Evolutionary conservation across 2,329 filamentous ascomycete species (phyloP).

Genomic region (Leptodontidium sp.): DNA sequence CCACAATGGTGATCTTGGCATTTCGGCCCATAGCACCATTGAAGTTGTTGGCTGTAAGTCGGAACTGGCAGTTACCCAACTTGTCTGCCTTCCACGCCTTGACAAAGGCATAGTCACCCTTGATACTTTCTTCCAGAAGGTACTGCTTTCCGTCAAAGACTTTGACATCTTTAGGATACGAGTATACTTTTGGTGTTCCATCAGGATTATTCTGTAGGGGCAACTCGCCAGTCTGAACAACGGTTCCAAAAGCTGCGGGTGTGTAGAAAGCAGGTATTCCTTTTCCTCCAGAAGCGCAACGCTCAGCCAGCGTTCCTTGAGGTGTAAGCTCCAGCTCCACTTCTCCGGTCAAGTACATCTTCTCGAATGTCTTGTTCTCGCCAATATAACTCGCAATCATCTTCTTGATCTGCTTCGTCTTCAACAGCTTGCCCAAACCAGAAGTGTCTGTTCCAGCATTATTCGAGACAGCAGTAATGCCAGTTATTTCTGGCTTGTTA

Average conservation of each 20-base stretch:
- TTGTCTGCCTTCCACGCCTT: constrained; percentile 94
- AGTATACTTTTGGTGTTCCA: constrained; percentile 77
- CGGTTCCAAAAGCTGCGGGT: constrained; percentile 83
- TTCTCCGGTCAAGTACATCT: constrained; percentile 87
- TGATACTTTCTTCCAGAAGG: constrained; percentile 87
- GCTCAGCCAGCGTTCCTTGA: constrained; percentile 89
- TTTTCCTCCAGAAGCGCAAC: constrained; percentile 85
- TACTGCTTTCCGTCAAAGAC: constrained; percentile 92
- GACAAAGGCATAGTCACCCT: constrained; percentile 90
- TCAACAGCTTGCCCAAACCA: constrained; percentile 80
- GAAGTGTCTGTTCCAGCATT: constrained; percentile 88
- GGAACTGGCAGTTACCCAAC: constrained; percentile 91
- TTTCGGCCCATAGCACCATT: constrained; percentile 94
- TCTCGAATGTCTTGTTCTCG: constrained; percentile 93
- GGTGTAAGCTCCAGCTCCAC: constrained; percentile 92
- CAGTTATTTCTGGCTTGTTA: constrained; percentile 73
- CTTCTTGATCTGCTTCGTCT: constrained; percentile 85
- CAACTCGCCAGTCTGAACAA: constrained; percentile 86
- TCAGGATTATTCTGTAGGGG: constrained; percentile 81
- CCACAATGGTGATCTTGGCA: constrained; percentile 89
- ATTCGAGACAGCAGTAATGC: constrained; percentile 90
- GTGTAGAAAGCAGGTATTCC: constrained; percentile 95
- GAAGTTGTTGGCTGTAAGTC: constrained; percentile 88
- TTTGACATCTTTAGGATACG: constrained; percentile 86
- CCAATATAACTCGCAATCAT: constrained; percentile 95